These are phyloP conservation scores for Botrytis galanthina DNA, from an alignment of 2,329 filamentous ascomycete genomes.

Conservation along the genomic window DNA sequence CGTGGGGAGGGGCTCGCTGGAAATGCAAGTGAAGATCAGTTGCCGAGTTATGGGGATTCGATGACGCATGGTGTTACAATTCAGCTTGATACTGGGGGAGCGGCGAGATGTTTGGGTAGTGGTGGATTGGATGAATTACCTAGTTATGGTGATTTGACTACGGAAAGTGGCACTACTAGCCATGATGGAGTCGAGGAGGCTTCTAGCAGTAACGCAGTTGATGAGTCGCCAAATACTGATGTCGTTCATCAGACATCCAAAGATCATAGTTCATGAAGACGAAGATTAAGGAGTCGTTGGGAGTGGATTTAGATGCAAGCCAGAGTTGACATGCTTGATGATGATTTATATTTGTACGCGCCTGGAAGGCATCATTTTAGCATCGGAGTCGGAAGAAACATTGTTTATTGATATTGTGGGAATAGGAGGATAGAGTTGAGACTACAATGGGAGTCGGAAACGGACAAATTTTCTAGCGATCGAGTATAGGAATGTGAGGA, in stretches of 20 bases:
- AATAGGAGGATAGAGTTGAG: not conserved
- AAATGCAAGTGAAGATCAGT: not conserved
- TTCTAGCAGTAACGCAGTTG: not conserved
- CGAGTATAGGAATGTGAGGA: not conserved
- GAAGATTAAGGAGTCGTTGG: not conserved
- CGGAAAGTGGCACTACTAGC: not conserved
- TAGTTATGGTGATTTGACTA: not conserved
- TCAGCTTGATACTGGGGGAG: not conserved
- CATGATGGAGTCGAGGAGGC: not conserved
- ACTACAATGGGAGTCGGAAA: not conserved
- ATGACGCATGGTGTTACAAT: not conserved
- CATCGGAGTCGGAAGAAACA: not conserved
- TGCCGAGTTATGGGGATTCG: conserved; percentile 9
- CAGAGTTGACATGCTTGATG: not conserved
- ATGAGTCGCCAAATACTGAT: not conserved
- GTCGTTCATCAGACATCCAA: not conserved
- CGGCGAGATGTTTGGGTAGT: not conserved
- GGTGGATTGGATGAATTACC: conserved; percentile 6
- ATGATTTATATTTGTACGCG: not conserved
- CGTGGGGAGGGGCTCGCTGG: not conserved
- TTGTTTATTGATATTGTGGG: not conserved
- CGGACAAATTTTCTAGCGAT: not conserved
- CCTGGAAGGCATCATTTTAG: not conserved
- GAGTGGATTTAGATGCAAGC: not conserved
- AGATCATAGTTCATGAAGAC: not conserved